A percentile compares a stretch with the other conserved stretches of the same genome.
These are phyloP conservation scores for Paecilomyces fulvus DNA, from an alignment of 2,329 filamentous ascomycete species.

Conservation along the genomic window DNA sequence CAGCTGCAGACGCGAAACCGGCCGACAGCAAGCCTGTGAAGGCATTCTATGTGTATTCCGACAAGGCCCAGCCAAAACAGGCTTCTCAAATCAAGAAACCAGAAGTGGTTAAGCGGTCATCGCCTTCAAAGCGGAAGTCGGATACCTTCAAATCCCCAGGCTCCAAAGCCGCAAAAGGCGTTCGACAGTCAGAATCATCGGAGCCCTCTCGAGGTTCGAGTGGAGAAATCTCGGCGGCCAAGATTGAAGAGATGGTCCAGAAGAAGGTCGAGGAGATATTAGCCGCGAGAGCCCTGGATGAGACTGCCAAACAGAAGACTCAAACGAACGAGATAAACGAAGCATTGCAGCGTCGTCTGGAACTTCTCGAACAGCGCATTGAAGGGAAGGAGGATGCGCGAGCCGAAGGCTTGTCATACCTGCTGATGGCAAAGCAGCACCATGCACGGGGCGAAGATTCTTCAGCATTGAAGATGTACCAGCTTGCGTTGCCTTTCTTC, in stretches of 20 bases:
- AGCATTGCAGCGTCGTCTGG: conserved; percentile 69
- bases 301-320: conserved; percentile 38
- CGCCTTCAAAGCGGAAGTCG: conserved; percentile 29
- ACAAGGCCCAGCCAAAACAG: conserved; percentile 47
- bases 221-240: conserved; percentile 57
- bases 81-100: conserved; percentile 28
- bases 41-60: conserved; percentile 78
- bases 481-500: conserved; percentile 75
- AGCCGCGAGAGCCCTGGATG: conserved; percentile 60
- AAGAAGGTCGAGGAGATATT: conserved; percentile 85
- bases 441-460: conserved; percentile 72
- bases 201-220: conserved; percentile 22
- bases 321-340: conserved; percentile 55
- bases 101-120: conserved; percentile 39
- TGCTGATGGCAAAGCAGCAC: conserved; percentile 88
- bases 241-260: conserved; percentile 86
- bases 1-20: conserved; percentile 44
- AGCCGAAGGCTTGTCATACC: conserved; percentile 72
- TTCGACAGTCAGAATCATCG: conserved; percentile 23
- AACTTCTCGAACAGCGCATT: conserved; percentile 79
- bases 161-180: conserved; percentile 43
- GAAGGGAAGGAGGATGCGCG: conserved; percentile 66
- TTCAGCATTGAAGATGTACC: conserved; percentile 76
- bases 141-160: conserved; percentile 17
- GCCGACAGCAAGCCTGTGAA: conserved; percentile 66